Base-by-base conservation (phyloP, 257 asterid species). In the Marsdenia floribunda region DNA sequence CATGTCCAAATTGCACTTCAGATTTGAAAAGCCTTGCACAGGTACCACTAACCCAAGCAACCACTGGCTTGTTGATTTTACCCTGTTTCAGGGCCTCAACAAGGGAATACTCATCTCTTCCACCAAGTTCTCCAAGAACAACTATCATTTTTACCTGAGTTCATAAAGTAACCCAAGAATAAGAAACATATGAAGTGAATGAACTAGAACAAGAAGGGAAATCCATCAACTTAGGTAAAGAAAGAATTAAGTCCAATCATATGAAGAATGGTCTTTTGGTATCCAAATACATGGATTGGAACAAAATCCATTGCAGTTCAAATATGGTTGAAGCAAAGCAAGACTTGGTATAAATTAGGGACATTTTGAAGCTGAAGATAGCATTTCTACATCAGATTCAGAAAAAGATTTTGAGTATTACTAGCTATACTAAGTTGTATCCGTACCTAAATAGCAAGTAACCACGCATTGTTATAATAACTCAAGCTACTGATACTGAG, bases 1-100 rank as follows among this genome's bases (percentile, higher is more conserved):
- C 99, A 79, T 95, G 99, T 79, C 99, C 99, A 81, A 95, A 95
- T 81, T 95, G 99, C 49, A 95, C 98, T 92, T 95, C 99, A n/a
- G 99, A 95, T 81, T 92, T 95, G 89, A 95, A 95, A 81, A 95
- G 98, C 49, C 70, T 92, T 42, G 98, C 99, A 69, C 99, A 94
- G 71, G 99, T 94, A 79, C 99, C 99, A 83, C 99, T 94, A 80
- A 94, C 99, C 99, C 99, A 94, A 73, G 99, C 99, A 78, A 88
- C 97, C 60, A 94, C 97, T 50, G 99, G 97, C 80, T 92, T 94
- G 85, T 76, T 90, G 77, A 94, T 94, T 78, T 89, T 94, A 65
- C 99, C 97, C 81, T 92, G 96, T 86, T 90, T 89, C 68, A 95
- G 93, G 78, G 98, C 99, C 85, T 95, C 99, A 37, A 95, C 98